A percentile compares a stretch with the other conserved stretches of the same genome.
Evolutionary conservation across 768 basidiomycete species (phyloP).

Genomic region (Boletus pseudo-olivaceus): DNA sequence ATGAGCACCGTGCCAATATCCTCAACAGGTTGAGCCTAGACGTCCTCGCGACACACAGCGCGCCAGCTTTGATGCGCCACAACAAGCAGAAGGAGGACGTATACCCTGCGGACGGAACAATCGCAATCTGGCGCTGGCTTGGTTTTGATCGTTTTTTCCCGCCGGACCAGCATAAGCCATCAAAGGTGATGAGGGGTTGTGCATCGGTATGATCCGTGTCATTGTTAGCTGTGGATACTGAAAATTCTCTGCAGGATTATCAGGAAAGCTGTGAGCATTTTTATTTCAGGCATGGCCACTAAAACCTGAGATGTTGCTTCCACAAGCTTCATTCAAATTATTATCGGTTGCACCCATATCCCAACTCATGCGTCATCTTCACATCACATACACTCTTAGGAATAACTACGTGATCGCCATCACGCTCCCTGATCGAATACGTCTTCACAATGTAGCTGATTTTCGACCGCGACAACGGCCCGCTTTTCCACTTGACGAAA

Average conservation of each 20-base stretch:
- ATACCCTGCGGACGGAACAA: conserved; percentile 44
- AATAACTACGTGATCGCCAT: conserved; percentile 55
- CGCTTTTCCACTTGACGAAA: conserved; percentile 37
- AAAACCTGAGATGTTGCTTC: conserved; percentile 4
- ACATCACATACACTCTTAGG: conserved; percentile 40
- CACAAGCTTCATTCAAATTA: conserved; percentile 62
- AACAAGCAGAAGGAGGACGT: conserved; percentile 19
- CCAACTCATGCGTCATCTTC: conserved; percentile 32
- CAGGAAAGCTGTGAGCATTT: conserved; percentile 63
- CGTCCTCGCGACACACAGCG: conserved; percentile 51
- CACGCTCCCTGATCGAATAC: conserved; percentile 40
- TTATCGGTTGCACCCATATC: conserved; percentile 50
- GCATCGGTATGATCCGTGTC: conserved; percentile 46
- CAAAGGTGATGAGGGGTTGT: conserved; percentile 49
- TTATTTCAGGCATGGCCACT: not conserved
- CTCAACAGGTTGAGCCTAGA: conserved; percentile 53
- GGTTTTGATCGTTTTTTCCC: conserved; percentile 64
- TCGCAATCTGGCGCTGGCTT: conserved; percentile 69
- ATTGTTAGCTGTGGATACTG: not conserved
- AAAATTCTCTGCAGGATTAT: conserved; percentile 52
- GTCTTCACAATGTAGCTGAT: conserved; percentile 44
- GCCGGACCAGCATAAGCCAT: conserved; percentile 32
- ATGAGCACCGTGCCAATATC: not conserved
- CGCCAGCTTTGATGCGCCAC: conserved; percentile 45
- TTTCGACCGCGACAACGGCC: conserved; percentile 44